phyloP scores from a whole-genome alignment of 2,329 filamentous ascomycete species.

The Fusarium annulatum region DNA sequence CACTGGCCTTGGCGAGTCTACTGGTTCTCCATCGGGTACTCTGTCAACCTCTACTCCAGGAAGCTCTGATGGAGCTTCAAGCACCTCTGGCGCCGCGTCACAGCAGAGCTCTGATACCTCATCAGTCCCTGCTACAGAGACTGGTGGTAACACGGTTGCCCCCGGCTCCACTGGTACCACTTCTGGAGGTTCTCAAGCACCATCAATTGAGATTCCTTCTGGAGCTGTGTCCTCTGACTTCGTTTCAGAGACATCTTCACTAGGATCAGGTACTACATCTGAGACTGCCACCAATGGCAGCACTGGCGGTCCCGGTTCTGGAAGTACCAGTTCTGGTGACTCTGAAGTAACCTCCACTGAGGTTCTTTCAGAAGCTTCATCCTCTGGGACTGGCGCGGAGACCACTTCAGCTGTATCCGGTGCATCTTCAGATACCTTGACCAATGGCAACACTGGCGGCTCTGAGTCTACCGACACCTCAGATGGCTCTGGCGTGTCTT shows the following conservation, averaged over 20 bases:
- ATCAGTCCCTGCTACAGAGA: neutral
- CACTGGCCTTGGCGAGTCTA: neutral
- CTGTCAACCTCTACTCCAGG: neutral
- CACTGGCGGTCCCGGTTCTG: neutral
- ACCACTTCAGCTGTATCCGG: too few species aligned
- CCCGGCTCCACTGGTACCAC: neutral
- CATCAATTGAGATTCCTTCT: neutral
- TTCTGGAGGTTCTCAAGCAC: too few species aligned
- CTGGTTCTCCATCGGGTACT: neutral
- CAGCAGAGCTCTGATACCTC: neutral
- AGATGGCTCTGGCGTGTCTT: neutral
- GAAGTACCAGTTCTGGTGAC: too few species aligned
- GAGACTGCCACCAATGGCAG: neutral
- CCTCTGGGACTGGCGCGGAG: too few species aligned
- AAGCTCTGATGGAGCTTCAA: neutral
- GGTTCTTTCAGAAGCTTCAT: too few species aligned
- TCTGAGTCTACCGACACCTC: neutral
- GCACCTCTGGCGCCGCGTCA: neutral
- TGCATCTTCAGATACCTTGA: too few species aligned
- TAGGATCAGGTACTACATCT: too few species aligned
- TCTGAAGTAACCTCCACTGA: too few species aligned
- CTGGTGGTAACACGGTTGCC: neutral
- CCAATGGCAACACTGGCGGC: too few species aligned
- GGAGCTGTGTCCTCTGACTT: neutral
- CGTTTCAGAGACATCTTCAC: neutral